Conservation (phyloP, 352 stramenopile genomes). For the Saprolegnia parasitica region DNA sequence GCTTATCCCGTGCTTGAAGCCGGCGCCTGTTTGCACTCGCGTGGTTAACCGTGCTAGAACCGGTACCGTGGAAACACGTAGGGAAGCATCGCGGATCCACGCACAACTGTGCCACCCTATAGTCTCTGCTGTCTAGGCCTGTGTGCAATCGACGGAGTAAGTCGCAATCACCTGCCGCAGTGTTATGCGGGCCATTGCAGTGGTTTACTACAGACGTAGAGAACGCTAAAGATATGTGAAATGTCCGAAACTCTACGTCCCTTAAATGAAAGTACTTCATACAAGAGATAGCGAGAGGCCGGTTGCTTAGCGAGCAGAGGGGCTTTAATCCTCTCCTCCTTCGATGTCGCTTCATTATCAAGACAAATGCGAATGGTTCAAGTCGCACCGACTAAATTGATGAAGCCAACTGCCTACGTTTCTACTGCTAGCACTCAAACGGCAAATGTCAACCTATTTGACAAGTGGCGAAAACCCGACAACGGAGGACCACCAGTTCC, state of each 20-base stretch:
- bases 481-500: background rate
- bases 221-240: too few species aligned
- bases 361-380: slow-evolving; percentile 23
- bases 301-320: slow-evolving; percentile 25
- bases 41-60: too few species aligned
- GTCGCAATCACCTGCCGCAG: too few species aligned
- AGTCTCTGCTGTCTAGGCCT: too few species aligned
- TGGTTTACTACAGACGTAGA: too few species aligned
- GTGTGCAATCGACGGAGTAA: too few species aligned
- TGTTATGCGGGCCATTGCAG: too few species aligned
- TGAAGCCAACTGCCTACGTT: slow-evolving; percentile 4
- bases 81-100: too few species aligned
- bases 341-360: slow-evolving; percentile 28
- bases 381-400: slow-evolving; percentile 29
- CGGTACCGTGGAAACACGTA: too few species aligned
- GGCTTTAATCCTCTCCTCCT: slow-evolving; percentile 30
- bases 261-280: slow-evolving; percentile 26
- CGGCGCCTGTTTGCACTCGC: too few species aligned
- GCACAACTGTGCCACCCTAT: too few species aligned
- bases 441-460: background rate
- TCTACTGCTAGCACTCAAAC: background rate
- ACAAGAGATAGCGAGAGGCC: slow-evolving; percentile 30
- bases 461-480: background rate
- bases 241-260: slow-evolving; percentile 31
- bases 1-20: too few species aligned